phyloP scores from a whole-genome alignment of 2,329 filamentous ascomycete species.

The Nothopassalora personata region DNA sequence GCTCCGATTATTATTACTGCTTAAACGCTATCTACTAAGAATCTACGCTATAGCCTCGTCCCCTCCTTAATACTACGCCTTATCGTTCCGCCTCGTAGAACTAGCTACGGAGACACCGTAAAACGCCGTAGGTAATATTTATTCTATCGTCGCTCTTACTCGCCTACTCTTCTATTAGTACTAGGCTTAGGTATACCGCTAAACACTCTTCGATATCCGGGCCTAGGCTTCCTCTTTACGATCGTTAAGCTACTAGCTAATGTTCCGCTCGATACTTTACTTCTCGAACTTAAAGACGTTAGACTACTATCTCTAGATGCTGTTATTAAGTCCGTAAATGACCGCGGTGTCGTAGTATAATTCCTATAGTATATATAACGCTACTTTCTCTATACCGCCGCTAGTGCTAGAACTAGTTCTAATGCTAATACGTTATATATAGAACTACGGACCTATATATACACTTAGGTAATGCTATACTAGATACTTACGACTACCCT shows the following conservation, averaged over 20 bases:
- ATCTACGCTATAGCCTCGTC: not conserved
- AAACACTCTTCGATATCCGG: not conserved
- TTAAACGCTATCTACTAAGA: not conserved
- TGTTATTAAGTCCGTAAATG: conserved; percentile 2
- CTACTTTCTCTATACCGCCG: too few species aligned
- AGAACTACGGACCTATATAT: too few species aligned
- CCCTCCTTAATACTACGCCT: not conserved
- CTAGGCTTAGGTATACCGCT: not conserved
- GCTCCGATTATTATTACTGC: not conserved
- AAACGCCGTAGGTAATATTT: not conserved
- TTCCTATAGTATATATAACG: too few species aligned
- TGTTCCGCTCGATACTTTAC: not conserved
- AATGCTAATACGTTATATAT: too few species aligned
- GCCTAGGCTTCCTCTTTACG: not conserved
- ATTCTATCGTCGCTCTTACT: not conserved
- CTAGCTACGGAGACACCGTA: not conserved
- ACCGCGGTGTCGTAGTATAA: not conserved
- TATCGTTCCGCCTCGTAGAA: not conserved
- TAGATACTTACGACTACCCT: too few species aligned
- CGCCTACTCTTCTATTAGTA: not conserved
- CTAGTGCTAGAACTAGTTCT: too few species aligned
- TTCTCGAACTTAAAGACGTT: not conserved
- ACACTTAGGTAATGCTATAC: too few species aligned
- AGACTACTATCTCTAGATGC: conserved; percentile 1
- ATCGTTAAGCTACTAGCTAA: not conserved